Base-by-base conservation (phyloP, 1,139 yeast species). In the Pichia sp. region DNA sequence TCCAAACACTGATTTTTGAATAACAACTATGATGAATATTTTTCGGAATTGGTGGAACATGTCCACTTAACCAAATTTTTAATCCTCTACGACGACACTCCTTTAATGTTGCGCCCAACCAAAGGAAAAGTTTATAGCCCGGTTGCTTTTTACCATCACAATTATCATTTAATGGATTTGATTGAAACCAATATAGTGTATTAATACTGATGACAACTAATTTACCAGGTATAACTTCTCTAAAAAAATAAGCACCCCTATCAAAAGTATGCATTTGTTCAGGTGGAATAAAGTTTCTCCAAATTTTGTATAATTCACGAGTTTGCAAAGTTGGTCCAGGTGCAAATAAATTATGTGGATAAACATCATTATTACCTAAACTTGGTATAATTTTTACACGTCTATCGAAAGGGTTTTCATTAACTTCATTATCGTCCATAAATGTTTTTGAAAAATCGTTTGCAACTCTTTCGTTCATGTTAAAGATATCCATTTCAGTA, bases 61-160 rank as follows among this genome's bases (percentile, higher is more conserved):
- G 96, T 3, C 96, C 96, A 46, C 83, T 73, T 33, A 88, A 68
- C 96, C 96, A 88, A 11, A 85, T 95, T 67, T 87, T 87, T 83
- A 88, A 83, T 27, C 79, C 77, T 58, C 95, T 73, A n/a, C 75
- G 71, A 61, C 96, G 75, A 70, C 87, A 70, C 64, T 87, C 95
- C 62, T 83, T 79, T 56, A 88, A 72, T 2, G 84, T 84, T 48
- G 79, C 76, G 3, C 95, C 93, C 16, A 88, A 70, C 96, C 96
- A 88, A 56, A 82, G 75, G 59, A 87, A 79, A 53, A 86, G 72
- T 62, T 81, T 79, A 66, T 84, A 85, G 0, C 96, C 96, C 0
- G 96, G 95, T 61, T 88, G 85, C 58, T 80, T 83, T 56, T 73
- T 75, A 3, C 68, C 68, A 63, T 85, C 87, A 70, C 96, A 88